A percentile compares a stretch with the other conserved stretches of the same genome.
These are phyloP conservation scores for Draba incana DNA, from an alignment of 345 rosid species.

Conservation along the genomic window DNA sequence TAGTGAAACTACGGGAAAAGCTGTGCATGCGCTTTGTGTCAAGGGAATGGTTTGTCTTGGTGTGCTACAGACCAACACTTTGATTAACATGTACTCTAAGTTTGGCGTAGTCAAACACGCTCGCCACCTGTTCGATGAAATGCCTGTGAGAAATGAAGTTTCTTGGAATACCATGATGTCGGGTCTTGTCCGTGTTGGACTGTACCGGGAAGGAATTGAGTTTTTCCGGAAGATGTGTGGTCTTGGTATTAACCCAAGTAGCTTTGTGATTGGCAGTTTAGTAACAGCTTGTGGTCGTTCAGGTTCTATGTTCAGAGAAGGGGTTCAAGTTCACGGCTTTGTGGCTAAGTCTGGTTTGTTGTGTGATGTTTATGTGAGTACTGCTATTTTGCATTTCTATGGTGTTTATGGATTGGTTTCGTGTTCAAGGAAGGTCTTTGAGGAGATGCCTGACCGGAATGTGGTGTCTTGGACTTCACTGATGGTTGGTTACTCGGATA, in stretches of 20 bases:
- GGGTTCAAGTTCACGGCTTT: conserved; percentile 68
- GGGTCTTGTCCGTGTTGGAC: conserved; percentile 60
- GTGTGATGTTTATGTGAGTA: conserved; percentile 74
- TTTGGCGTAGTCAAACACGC: conserved; percentile 53
- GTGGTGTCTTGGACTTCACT: conserved; percentile 94
- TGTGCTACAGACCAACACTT: conserved; percentile 61
- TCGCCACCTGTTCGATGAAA: conserved; percentile 73
- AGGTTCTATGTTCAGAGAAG: conserved; percentile 60
- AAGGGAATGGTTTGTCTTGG: conserved; percentile 53
- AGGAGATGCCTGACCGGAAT: conserved; percentile 80
- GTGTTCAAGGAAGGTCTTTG: conserved; percentile 63
- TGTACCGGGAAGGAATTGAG: conserved; percentile 48
- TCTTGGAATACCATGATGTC: conserved; percentile 91
- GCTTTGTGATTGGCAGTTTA: conserved; percentile 72
- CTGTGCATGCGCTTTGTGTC: conserved; percentile 75
- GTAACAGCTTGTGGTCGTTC: conserved; percentile 75
- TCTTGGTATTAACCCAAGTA: conserved; percentile 56
- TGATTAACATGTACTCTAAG: conserved; percentile 66
- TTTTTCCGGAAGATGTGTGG: conserved; percentile 54
- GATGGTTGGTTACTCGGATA: conserved; percentile 70
- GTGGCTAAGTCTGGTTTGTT: conserved; percentile 59
- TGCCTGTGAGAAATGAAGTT: conserved; percentile 64
- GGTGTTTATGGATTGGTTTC: conserved; percentile 56
- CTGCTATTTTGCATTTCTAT: conserved; percentile 80
- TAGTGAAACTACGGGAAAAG: conserved; percentile 54